These are phyloP conservation scores for Coniochaeta sp. DNA, from an alignment of 2,329 filamentous ascomycete species.

Conservation along the genomic window DNA sequence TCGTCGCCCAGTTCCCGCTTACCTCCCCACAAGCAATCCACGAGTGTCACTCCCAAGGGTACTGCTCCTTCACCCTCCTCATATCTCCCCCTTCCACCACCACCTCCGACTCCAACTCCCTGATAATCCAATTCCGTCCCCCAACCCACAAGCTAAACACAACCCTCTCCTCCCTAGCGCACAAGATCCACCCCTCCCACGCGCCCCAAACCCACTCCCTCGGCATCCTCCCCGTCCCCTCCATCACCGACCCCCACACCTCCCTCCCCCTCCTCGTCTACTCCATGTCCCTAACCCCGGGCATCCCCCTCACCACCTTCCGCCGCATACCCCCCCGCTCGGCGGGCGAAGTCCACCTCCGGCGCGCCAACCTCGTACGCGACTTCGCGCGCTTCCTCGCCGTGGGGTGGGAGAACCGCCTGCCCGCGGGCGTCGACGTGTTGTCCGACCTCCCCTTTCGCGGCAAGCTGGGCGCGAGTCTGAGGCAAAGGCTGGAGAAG, in stretches of 20 bases:
- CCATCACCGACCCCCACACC: background rate
- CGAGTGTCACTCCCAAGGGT: conserved; percentile 31
- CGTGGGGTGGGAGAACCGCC: conserved; percentile 24
- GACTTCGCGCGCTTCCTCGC: conserved; percentile 35
- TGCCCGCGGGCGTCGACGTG: conserved; percentile 3
- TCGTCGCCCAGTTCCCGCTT: background rate
- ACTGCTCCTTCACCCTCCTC: conserved; percentile 43
- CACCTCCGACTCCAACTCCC: conserved; percentile 22
- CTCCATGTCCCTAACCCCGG: conserved; percentile 32
- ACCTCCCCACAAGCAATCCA: background rate
- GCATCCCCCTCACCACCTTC: conserved; percentile 30
- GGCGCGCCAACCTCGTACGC: conserved; percentile 24
- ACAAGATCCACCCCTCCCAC: conserved; percentile 29
- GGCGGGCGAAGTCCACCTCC: background rate
- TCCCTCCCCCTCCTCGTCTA: conserved; percentile 27
- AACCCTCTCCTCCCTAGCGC: conserved; percentile 26
- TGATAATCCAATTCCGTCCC: conserved; percentile 43
- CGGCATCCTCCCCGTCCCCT: conserved; percentile 9
- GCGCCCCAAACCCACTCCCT: conserved; percentile 34
- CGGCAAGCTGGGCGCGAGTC: conserved; percentile 31
- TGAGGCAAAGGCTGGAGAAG: conserved; percentile 29
- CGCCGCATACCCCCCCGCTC: conserved; percentile 9
- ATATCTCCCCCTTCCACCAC: too few relatives aligned
- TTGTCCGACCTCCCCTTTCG: conserved; percentile 11
- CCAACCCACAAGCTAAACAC: conserved; percentile 32